Evolutionary conservation across 331 rosid genomes (phyloP), one percentile per base, ranked within the genome.

Genomic region (Acacia concinna): DNA sequence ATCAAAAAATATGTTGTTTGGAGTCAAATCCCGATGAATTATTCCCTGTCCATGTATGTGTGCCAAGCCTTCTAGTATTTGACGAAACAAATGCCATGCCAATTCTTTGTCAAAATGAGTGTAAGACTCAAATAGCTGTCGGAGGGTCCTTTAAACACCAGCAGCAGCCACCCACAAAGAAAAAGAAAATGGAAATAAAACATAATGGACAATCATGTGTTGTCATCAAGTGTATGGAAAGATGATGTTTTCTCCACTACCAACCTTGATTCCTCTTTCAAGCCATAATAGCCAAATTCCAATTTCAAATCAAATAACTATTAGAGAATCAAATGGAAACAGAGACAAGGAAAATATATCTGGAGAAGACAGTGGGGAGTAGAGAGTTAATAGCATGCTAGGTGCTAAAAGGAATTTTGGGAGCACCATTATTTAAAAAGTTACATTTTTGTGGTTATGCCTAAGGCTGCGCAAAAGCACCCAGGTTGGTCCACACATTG

Each of bases 1-100:
- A 91, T 93, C 97, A 88, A 95, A 95, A 82, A 95, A 95, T 78
- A 95, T 95, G 88, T 95, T 95, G 75, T 23, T 95, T 8, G 97
- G 99, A 35, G 99, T 95, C 77, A 95, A 89, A 84, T 95, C 99
- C 70, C 99, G 96, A 82, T 95, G 99, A 75, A 95, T 93, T 84
- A 95, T 95, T 86, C 99, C 99, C 75, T 95, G 97, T 66, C 93
- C 96, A 56, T 95, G 99, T 86, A 95, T 95, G 89, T 95, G 99
- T 74, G 81, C 97, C 91, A 95, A 86, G 77, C 99, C 99, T 85
- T 95, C 99, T 84, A 95, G 97, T 81, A 93, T 95, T 91, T 95
- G 99, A 78, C 97, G 97, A 84, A 90, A 88, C 66, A 84, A 77
- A 87, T 93, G 97, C 97, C 99, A 92, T 59, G 96, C 97, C 13